A percentile compares a stretch with the other conserved stretches of the same genome.
Evolutionary conservation across 2,329 filamentous ascomycete genomes (phyloP).

Genomic region (Coleophoma cylindrospora): DNA sequence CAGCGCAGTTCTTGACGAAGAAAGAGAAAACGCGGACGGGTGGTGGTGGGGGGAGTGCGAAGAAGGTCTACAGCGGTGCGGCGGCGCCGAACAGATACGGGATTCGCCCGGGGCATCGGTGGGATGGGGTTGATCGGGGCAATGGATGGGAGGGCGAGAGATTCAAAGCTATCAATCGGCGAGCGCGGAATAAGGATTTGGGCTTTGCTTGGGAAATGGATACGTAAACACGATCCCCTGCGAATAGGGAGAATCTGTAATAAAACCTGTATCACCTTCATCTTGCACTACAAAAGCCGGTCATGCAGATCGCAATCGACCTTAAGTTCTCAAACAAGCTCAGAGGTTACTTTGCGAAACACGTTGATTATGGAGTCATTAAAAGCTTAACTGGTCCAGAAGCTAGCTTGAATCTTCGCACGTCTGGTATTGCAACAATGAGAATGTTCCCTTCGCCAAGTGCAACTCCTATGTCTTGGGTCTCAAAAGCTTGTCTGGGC

Average conservation of each 20-base stretch:
- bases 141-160: slow-evolving; percentile 93
- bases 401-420: no score
- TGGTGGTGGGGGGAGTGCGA: slow-evolving; percentile 13
- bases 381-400: no score
- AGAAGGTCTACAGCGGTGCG: slow-evolving; percentile 64
- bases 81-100: slow-evolving; percentile 90
- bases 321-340: no score
- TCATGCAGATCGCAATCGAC: no score
- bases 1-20: slow-evolving; percentile 67
- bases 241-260: slow-evolving; percentile 6
- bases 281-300: no score
- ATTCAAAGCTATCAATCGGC: slow-evolving; percentile 81
- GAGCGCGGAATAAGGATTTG: slow-evolving; percentile 70
- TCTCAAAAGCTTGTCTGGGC: slow-evolving; percentile 46
- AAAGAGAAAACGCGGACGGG: slow-evolving; percentile 18
- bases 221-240: slow-evolving; percentile 45
- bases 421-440: no score
- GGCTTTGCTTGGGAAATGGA: slow-evolving; percentile 98
- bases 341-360: no score
- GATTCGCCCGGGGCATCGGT: slow-evolving; percentile 85
- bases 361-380: no score
- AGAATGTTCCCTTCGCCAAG: no score
- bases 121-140: slow-evolving; percentile 93
- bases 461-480: slow-evolving; percentile 3
- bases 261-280: neutral